Evolutionary conservation across 495 filamentous ascomycete genomes (phyloP).

Genomic region (Xylaria nigripes): DNA sequence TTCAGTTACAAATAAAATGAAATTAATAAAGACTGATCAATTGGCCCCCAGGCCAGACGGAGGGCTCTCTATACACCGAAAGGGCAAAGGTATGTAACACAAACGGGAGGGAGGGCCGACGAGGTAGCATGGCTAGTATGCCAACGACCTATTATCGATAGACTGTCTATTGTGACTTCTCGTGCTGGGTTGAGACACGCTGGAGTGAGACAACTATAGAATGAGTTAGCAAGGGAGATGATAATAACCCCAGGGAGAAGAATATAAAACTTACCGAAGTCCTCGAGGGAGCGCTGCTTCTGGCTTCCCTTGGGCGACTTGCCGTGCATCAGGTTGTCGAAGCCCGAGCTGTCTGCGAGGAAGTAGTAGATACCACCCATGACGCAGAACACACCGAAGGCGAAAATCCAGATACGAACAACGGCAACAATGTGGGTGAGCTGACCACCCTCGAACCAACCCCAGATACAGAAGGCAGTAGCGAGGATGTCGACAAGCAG

Average conservation of each 20-base stretch:
- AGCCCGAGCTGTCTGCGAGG: constrained; percentile 63
- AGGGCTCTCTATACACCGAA: constrained; percentile 25
- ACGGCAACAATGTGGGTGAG: constrained; percentile 66
- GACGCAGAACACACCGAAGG: constrained; percentile 75
- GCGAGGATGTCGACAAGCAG: constrained; percentile 72
- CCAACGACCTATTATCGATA: constrained; percentile 11
- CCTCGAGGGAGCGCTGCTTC: constrained; percentile 71
- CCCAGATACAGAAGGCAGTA: constrained; percentile 75
- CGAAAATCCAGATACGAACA: constrained; percentile 83
- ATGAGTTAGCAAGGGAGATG: constrained; percentile 27
- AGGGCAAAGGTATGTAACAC: constrained; percentile 25
- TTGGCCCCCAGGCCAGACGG: constrained; percentile 22
- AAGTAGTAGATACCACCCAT: constrained; percentile 61
- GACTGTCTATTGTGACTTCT: constrained; percentile 56
- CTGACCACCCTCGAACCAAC: constrained; percentile 59
- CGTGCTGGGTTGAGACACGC: constrained; percentile 76
- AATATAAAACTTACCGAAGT: constrained; percentile 60
- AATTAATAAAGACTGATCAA: constrained; percentile 29
- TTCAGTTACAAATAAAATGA: constrained; percentile 37
- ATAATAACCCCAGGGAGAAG: constrained; percentile 12
- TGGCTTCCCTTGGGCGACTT: constrained; percentile 66
- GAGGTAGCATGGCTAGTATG: constrained; percentile 8
- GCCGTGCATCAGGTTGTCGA: constrained; percentile 90
- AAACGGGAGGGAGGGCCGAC: constrained; percentile 14
- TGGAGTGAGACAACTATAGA: constrained; percentile 65